Evolutionary conservation across 768 basidiomycete species (phyloP).

Genomic region (button mushroom (Agaricus bisporus)): DNA sequence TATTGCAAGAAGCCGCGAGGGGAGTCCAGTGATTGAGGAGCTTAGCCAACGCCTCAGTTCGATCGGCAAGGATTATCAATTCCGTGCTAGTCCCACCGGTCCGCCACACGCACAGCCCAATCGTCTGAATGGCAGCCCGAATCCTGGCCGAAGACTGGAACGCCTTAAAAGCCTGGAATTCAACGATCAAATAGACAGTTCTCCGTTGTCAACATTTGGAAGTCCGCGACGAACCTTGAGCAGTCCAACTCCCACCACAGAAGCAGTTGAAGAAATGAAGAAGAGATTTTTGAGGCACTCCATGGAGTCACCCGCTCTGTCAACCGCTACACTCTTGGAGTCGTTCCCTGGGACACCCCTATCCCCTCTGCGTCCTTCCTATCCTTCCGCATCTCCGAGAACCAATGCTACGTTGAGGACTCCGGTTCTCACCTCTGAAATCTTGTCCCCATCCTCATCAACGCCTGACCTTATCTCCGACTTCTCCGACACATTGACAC

Average conservation of each 20-base stretch:
- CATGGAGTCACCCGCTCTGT: slow-evolving; percentile 22
- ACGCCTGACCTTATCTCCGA: slow-evolving; percentile 61
- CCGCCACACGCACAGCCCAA: slow-evolving; percentile 9
- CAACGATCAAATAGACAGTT: background rate
- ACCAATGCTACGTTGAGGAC: slow-evolving; percentile 7
- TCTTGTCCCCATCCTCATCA: slow-evolving; percentile 6
- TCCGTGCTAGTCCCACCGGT: slow-evolving; percentile 19
- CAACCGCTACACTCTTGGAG: slow-evolving; percentile 3
- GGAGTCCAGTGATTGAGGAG: slow-evolving; percentile 50
- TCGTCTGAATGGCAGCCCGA: slow-evolving; percentile 14
- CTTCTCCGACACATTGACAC: slow-evolving; percentile 50
- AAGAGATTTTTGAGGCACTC: slow-evolving; percentile 38
- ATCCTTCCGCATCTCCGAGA: slow-evolving; percentile 17
- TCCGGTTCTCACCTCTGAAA: background rate
- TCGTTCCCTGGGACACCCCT: slow-evolving; percentile 13
- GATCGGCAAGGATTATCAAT: slow-evolving; percentile 25
- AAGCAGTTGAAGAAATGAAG: slow-evolving; percentile 63
- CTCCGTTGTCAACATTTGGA: slow-evolving; percentile 15
- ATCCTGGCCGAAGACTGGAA: slow-evolving; percentile 16
- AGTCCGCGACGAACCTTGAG: slow-evolving; percentile 21
- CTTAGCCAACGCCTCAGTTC: slow-evolving; percentile 38
- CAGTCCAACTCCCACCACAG: slow-evolving; percentile 33
- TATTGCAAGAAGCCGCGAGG: slow-evolving; percentile 45
- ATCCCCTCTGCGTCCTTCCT: slow-evolving; percentile 12
- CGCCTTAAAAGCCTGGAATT: slow-evolving; percentile 15